Percentiles rank a stretch among this genome's conserved stretches.
phyloP scores from a whole-genome alignment of 164 flowering plant genomes.

The Paratinospora sagittata region DNA sequence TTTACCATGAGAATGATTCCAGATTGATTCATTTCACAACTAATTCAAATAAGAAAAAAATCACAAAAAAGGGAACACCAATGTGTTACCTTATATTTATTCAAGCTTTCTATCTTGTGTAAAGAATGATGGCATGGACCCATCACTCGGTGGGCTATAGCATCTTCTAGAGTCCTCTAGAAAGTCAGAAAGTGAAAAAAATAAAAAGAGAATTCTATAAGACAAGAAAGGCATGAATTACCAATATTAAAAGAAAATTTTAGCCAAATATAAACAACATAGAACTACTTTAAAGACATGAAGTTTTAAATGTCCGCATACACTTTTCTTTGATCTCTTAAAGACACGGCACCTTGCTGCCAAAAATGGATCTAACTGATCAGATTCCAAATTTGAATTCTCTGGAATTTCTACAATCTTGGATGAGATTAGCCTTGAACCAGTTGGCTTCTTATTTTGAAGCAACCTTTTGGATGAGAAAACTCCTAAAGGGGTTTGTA shows the following conservation, averaged over 20 bases:
- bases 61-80: constrained; percentile 3
- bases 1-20: background rate
- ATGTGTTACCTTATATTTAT: constrained; percentile 42
- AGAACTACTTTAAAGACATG: background rate
- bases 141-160: constrained; percentile 53
- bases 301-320: constrained; percentile 5
- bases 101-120: constrained; percentile 42
- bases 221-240: too few species aligned
- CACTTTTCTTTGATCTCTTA: constrained; percentile 52
- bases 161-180: constrained; percentile 50
- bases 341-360: constrained; percentile 78
- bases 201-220: background rate
- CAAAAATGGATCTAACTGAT: constrained; percentile 53
- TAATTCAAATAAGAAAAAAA: background rate
- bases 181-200: constrained; percentile 8
- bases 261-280: too few species aligned
- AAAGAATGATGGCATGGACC: constrained; percentile 64
- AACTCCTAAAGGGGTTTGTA: constrained; percentile 70
- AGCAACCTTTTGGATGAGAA: constrained; percentile 64
- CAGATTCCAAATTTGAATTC: constrained; percentile 29
- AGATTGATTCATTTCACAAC: background rate
- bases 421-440: constrained; percentile 65
- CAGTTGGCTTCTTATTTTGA: constrained; percentile 50
- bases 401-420: constrained; percentile 34
- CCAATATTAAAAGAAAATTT: too few species aligned